These are phyloP conservation scores for Fusarium staphyleae DNA, from an alignment of 2,329 filamentous ascomycete genomes.

Conservation along the genomic window DNA sequence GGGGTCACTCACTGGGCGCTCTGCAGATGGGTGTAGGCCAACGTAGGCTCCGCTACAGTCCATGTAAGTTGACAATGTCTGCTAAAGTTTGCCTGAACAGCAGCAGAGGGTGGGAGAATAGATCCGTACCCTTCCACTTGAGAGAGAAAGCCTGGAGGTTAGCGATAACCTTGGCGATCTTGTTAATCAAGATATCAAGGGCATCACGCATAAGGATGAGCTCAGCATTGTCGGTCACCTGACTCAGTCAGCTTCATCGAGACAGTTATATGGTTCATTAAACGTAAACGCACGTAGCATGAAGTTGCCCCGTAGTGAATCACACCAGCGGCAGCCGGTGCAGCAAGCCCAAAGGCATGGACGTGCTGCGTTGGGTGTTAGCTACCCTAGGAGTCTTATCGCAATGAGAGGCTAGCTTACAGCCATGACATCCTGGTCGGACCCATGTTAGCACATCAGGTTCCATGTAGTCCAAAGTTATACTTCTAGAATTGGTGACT, in stretches of 20 bases:
- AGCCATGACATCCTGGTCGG: background rate
- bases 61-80: too few species aligned
- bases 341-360: slow-evolving; percentile 17
- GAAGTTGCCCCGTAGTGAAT: slow-evolving; percentile 29
- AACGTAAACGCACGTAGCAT: background rate
- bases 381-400: background rate
- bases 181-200: slow-evolving; percentile 20
- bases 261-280: slow-evolving; percentile 4
- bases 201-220: slow-evolving; percentile 25
- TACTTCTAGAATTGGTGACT: too few species aligned
- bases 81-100: too few species aligned
- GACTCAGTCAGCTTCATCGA: too few species aligned
- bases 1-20: too few species aligned
- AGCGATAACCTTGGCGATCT: slow-evolving; percentile 25
- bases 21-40: slow-evolving; percentile 15
- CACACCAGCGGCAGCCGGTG: slow-evolving; percentile 24
- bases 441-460: too few species aligned
- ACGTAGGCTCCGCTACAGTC: background rate
- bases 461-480: too few species aligned
- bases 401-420: background rate
- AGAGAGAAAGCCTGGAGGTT: slow-evolving; percentile 25
- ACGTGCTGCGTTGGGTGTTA: background rate
- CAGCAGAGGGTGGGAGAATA: too few species aligned
- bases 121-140: slow-evolving; percentile 12
- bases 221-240: slow-evolving; percentile 29